Evolutionary conservation across 805 yeast genomes (phyloP), one percentile per base, ranked within the genome.

Genomic region (Candida adriatica): DNA sequence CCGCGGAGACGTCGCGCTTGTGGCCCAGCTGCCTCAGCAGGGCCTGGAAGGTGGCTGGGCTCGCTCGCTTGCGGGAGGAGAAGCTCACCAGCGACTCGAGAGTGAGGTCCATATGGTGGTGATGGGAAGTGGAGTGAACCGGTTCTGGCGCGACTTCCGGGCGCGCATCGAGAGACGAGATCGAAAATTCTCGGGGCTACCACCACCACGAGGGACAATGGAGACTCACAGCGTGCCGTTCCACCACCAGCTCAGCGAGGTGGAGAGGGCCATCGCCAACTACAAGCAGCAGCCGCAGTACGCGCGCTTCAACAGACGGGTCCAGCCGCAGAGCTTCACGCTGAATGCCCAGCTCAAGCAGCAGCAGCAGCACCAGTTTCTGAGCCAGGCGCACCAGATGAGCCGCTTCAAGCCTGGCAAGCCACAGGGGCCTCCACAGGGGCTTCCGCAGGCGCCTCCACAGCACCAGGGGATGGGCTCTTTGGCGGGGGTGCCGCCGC

Each of bases 231-330:
- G n/a, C n/a, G n/a, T n/a, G n/a, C n/a, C 55, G 3, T 51, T 51
- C 35, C 39, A 35, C 13, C 28, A 41, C 25, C 56, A 51, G 30
- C 43, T 51, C 26, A 33, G 38, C 24, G 56, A 51, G 26, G 50
- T 51, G 18, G 56, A 51, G 23, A 48, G 44, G 27, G 56, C 56
- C 15, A 45, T 51, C 10, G 29, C 54, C 0, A 51, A 51, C 29
- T 49, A 43, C 35, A 51, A 51, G 30, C 55, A 50, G 29, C 55
- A 51, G 31, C 54, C 45, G 11, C 55, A 50, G 34, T 51, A 51
- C 32, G 53, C 55, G 13, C 56, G 19, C 35, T 33, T 16, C 34
- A 30, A 29, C 37, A 25, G 15, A 33, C 34, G 36, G 29, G 21
- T 31, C 22, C 37, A 34, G 13, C 38, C 37, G 4, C 48, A 37